A percentile compares a stretch with the other conserved stretches of the same genome.
Evolutionary conservation across 495 filamentous ascomycete genomes (phyloP).

Genomic region (Cetradonia linearis): DNA sequence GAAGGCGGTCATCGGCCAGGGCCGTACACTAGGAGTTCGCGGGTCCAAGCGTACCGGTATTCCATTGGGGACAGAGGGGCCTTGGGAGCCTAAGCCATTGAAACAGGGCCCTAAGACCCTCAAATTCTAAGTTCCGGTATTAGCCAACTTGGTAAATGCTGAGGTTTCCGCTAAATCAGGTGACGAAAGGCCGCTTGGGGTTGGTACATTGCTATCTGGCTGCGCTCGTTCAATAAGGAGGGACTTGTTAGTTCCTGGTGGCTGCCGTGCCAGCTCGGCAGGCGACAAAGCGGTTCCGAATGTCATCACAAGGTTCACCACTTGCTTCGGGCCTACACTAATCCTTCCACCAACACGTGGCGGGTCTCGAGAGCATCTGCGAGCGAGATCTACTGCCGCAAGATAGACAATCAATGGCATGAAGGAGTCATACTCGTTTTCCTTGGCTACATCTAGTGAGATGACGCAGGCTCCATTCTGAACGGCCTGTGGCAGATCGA

Average conservation of each 20-base stretch:
- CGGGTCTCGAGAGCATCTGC: neutral
- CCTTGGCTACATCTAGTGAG: slow-evolving; percentile 2
- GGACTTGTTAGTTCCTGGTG: neutral
- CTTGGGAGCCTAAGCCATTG: too few species aligned
- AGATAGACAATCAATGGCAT: slow-evolving; percentile 2
- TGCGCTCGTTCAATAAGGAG: neutral
- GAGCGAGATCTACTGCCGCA: neutral
- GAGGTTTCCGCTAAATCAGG: neutral
- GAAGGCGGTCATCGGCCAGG: too few species aligned
- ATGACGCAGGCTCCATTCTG: neutral
- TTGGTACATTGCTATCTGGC: neutral
- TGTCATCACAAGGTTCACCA: slow-evolving; percentile 2
- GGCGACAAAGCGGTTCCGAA: neutral
- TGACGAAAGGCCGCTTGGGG: neutral
- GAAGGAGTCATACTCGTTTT: neutral
- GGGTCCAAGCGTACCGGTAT: too few species aligned
- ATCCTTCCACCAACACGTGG: neutral
- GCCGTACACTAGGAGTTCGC: too few species aligned
- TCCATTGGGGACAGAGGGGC: too few species aligned
- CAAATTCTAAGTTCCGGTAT: too few species aligned
- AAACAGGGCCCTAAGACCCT: too few species aligned
- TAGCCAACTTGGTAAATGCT: too few species aligned
- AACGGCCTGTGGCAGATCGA: neutral
- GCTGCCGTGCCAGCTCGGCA: neutral
- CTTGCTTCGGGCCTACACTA: neutral